Conservation (phyloP, 2,329 filamentous ascomycete genomes). For the Parafenestella ontariensis region DNA sequence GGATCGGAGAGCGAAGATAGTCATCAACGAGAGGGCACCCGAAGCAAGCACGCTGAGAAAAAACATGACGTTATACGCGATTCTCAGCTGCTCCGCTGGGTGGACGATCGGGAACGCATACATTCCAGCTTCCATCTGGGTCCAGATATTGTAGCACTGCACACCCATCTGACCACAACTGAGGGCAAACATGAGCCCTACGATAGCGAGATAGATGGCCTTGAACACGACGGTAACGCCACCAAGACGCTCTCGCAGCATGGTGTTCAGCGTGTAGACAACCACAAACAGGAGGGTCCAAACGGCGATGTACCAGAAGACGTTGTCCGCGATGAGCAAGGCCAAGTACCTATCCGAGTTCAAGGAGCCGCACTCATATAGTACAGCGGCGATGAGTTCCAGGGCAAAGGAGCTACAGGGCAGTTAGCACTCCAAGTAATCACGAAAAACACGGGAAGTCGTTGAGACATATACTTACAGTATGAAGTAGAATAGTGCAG, state of each 20-base stretch:
- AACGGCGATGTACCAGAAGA: constrained; percentile 29
- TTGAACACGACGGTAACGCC: constrained; percentile 16
- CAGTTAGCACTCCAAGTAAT: constrained; percentile 5
- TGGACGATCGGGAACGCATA: background rate
- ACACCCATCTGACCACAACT: constrained; percentile 20
- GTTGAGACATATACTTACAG: constrained; percentile 35
- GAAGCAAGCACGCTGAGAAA: constrained; percentile 24
- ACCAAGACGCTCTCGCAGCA: constrained; percentile 29
- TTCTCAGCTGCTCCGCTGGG: constrained; percentile 1
- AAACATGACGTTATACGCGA: constrained; percentile 27
- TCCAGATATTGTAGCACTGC: constrained; percentile 17
- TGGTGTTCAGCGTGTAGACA: constrained; percentile 32
- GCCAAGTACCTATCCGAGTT: constrained; percentile 2
- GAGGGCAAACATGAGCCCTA: constrained; percentile 30
- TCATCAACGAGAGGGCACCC: constrained; percentile 17
- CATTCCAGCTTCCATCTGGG: background rate
- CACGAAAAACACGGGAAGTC: no score
- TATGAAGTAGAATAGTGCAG: constrained; percentile 17
- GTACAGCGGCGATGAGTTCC: constrained; percentile 14
- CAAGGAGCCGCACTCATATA: constrained; percentile 19
- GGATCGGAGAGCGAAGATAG: constrained; percentile 24
- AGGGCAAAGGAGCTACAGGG: constrained; percentile 17
- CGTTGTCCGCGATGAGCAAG: constrained; percentile 17
- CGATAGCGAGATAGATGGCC: constrained; percentile 11
- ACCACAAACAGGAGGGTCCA: constrained; percentile 33